A percentile compares a stretch with the other conserved stretches of the same genome.
Evolutionary conservation across 2,329 filamentous ascomycete species (phyloP).

Genomic region (Pseudopyricularia cyperi): DNA sequence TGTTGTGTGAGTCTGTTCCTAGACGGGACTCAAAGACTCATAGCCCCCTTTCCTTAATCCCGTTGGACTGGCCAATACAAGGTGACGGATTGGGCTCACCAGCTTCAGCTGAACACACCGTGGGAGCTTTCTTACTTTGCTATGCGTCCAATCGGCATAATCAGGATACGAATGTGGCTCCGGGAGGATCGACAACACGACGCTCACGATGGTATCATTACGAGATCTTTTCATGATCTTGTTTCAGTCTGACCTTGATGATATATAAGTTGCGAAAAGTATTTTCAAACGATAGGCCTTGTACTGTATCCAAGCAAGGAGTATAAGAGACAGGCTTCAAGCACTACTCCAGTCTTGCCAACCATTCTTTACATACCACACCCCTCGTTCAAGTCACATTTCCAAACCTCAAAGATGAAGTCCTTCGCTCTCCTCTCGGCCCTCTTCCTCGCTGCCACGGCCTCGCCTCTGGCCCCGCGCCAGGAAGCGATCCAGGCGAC

Average conservation of each 20-base stretch:
- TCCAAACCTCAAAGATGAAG: background rate
- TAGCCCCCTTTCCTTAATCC: background rate
- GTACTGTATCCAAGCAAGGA: no score
- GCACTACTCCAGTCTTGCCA: background rate
- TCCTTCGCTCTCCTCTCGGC: background rate
- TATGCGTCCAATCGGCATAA: background rate
- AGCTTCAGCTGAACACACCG: background rate
- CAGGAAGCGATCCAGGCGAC: background rate
- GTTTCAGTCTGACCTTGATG: background rate
- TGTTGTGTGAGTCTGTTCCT: background rate
- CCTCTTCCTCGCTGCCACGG: background rate
- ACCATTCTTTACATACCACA: background rate
- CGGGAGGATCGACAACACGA: background rate
- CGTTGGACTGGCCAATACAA: background rate
- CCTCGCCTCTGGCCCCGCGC: background rate
- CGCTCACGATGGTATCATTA: background rate
- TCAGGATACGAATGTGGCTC: background rate
- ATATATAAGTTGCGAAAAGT: background rate
- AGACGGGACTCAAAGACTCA: no score
- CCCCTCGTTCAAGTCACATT: background rate
- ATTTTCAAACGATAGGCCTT: background rate
- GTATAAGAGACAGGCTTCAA: background rate
- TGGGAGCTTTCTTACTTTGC: background rate
- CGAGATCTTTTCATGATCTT: background rate
- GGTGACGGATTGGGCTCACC: background rate